Evolutionary conservation across 2,329 filamentous ascomycete species (phyloP).

Genomic region (Remersonia thermophila): DNA sequence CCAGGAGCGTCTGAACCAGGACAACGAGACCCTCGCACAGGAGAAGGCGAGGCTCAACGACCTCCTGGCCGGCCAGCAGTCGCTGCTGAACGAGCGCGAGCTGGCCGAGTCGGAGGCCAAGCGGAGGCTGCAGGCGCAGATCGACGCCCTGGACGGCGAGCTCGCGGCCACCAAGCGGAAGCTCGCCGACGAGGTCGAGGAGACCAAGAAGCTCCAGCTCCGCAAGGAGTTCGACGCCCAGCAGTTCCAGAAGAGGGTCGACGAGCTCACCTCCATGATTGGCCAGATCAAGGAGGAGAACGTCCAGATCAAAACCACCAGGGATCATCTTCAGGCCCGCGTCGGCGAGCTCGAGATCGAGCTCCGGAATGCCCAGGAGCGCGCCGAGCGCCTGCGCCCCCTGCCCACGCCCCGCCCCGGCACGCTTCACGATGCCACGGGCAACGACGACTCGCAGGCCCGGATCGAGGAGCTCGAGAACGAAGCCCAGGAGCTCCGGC

Average conservation of each 20-base stretch:
- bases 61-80: slow-evolving; percentile 73
- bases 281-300: slow-evolving; percentile 77
- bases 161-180: slow-evolving; percentile 69
- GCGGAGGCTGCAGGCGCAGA: slow-evolving; percentile 63
- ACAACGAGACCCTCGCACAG: slow-evolving; percentile 73
- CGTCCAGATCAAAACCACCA: slow-evolving; percentile 71
- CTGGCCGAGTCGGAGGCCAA: slow-evolving; percentile 69
- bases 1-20: slow-evolving; percentile 74
- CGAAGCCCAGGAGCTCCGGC: slow-evolving; percentile 76
- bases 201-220: slow-evolving; percentile 67
- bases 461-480: slow-evolving; percentile 69
- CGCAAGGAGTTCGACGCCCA: slow-evolving; percentile 84
- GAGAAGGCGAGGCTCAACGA: slow-evolving; percentile 77
- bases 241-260: slow-evolving; percentile 81
- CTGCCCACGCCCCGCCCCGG: slow-evolving; percentile 52
- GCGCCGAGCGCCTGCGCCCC: slow-evolving; percentile 69
- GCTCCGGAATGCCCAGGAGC: slow-evolving; percentile 79
- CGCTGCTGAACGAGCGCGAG: slow-evolving; percentile 82
- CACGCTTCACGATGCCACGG: slow-evolving; percentile 26
- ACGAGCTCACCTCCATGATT: slow-evolving; percentile 74
- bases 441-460: slow-evolving; percentile 35
- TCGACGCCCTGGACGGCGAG: slow-evolving; percentile 71
- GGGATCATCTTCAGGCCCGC: slow-evolving; percentile 77
- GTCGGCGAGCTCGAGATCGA: slow-evolving; percentile 85
- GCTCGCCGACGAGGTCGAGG: slow-evolving; percentile 69